phyloP scores from a whole-genome alignment of 2,329 filamentous ascomycete genomes.

The Aspergillus amoenus region DNA sequence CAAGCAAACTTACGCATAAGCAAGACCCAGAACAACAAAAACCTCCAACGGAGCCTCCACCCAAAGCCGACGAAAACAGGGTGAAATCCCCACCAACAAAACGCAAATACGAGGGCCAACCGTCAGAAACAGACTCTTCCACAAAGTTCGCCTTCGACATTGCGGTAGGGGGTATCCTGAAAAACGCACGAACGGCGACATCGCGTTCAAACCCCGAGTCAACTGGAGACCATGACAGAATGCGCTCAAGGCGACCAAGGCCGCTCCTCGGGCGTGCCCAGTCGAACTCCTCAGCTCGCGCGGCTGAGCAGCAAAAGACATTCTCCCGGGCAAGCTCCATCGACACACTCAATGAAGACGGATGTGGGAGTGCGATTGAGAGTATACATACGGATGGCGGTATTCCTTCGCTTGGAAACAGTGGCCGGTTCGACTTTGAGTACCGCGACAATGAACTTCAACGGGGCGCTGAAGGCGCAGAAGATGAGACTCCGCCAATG shows the following conservation, averaged over 20 bases:
- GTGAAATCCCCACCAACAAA: constrained; percentile 13
- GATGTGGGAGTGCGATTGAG: constrained; percentile 38
- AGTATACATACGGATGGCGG: constrained; percentile 28
- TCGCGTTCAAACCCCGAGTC: constrained; percentile 27
- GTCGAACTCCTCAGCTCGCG: constrained; percentile 37
- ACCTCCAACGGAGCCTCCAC: neutral
- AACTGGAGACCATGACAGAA: constrained; percentile 19
- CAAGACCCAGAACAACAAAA: neutral
- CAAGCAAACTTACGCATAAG: neutral
- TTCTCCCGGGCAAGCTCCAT: constrained; percentile 50
- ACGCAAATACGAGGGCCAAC: constrained; percentile 17
- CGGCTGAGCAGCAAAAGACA: constrained; percentile 22
- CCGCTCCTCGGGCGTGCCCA: constrained; percentile 44
- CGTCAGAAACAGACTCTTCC: constrained; percentile 10
- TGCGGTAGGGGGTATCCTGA: constrained; percentile 43
- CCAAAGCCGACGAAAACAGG: neutral
- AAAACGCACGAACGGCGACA: constrained; percentile 37
- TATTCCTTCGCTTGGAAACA: constrained; percentile 32
- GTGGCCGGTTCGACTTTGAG: constrained; percentile 35
- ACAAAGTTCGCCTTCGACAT: constrained; percentile 33
- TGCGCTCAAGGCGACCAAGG: constrained; percentile 29
- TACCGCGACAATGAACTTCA: constrained; percentile 21
- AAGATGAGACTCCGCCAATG: constrained; percentile 40
- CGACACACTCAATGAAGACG: constrained; percentile 49
- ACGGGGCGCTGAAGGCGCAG: constrained; percentile 25